Base-by-base conservation (phyloP, 2,329 filamentous ascomycete species). In the Aspergillus latus region DNA sequence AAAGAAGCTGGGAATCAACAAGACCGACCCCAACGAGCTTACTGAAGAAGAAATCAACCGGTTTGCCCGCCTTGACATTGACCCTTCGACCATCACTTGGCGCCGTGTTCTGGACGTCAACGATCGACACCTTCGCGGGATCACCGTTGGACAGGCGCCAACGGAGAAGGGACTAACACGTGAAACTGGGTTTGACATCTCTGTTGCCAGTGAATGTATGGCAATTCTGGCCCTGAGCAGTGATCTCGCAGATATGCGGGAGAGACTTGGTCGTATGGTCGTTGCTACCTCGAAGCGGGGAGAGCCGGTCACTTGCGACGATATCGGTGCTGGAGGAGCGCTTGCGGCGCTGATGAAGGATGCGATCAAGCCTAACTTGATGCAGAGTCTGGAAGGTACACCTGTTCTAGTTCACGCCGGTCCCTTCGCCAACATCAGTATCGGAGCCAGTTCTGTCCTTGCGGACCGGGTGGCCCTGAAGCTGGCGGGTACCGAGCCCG, bases 391-490 rank as follows among this genome's bases (percentile, higher is more conserved):
- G 52, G 94, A 99, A 74, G 94, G 94, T 29, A 99, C 94, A 5
- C 94, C 94, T 0, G 94, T 97, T 2, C 95, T 99, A 70, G 94
- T 99, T 11, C 94, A 99, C 70, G 94, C 94, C 21, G 94, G 94
- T 4, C 94, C 94, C 13, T 99, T 99, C 68, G 94, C 94, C 70
- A 99, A 99, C 76, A 99, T 99, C 73, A 93, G 88, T 75, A 97
- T 99, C 62, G 94, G 94, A 49, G 94, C 95, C 74, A 96, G 90
- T 76, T 97, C 92, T 7, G 90, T 97, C 56, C 82, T 99, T 57
- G 93, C 94, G n/a, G 94, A 97, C 74, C 95, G 92, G 78, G 85
- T 99, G 72, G 94, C 94, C 0, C 81, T 99, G 62, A 99, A 99
- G 82, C 87, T 99, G 62, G 89, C 92, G 4, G 94, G 94, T 69